Conservation (phyloP, 208 protist genomes). For the Trypanosoma rangeli region DNA sequence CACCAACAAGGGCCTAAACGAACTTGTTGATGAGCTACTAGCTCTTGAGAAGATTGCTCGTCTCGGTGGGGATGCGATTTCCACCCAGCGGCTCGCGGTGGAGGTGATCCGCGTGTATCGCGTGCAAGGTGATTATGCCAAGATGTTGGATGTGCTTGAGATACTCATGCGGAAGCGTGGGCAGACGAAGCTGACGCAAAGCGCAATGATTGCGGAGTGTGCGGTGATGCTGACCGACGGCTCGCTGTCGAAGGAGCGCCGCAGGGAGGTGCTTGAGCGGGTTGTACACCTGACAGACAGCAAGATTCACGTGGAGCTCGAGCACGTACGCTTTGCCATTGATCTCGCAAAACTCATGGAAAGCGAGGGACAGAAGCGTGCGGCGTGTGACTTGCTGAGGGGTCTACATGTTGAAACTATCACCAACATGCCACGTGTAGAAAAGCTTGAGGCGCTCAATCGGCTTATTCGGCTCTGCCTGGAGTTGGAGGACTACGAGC, state of each 20-base stretch:
- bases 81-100: constrained; percentile 78
- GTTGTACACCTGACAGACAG: constrained; percentile 91
- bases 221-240: constrained; percentile 59
- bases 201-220: constrained; percentile 91
- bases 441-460: constrained; percentile 96
- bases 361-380: constrained; percentile 83
- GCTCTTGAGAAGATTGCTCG: constrained; percentile 90
- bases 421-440: constrained; percentile 95
- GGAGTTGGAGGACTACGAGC: constrained; percentile 93
- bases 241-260: constrained; percentile 42
- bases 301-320: constrained; percentile 97
- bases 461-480: constrained; percentile 95
- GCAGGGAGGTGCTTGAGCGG: constrained; percentile 88
- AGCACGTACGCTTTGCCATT: constrained; percentile 94
- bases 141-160: constrained; percentile 86
- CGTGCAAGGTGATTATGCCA: constrained; percentile 68
- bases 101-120: constrained; percentile 90
- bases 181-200: constrained; percentile 92
- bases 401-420: constrained; percentile 97
- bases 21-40: constrained; percentile 87
- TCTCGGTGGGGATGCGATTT: constrained; percentile 75
- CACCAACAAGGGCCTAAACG: constrained; percentile 54
- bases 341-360: constrained; percentile 91
- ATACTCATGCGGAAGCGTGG: constrained; percentile 93
- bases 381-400: constrained; percentile 93